Percentiles rank a stretch among this genome's conserved stretches.
Conservation (phyloP, 1,139 yeast genomes). For the Taphrina flavorubra region DNA sequence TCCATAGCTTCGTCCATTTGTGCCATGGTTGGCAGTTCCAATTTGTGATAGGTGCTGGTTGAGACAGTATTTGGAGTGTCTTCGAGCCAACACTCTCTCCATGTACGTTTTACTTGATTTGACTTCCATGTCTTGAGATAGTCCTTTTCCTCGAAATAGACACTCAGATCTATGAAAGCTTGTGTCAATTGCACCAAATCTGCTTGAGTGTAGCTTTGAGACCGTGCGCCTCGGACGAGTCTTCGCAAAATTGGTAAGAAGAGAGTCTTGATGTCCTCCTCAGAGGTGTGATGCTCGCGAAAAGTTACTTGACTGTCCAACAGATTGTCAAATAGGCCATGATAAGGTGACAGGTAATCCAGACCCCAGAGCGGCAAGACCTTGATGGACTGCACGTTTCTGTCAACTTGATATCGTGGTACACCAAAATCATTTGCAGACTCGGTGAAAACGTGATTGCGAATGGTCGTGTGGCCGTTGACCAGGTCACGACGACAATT, state of each 20-base stretch:
- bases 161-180: slow-evolving; percentile 20
- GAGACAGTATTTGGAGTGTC: slow-evolving; percentile 23
- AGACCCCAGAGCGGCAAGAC: slow-evolving; percentile 29
- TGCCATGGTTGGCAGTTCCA: slow-evolving; percentile 31
- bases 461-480: slow-evolving; percentile 25
- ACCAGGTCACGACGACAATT: slow-evolving; percentile 33
- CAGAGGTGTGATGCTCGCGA: slow-evolving; percentile 28
- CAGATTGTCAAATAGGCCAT: slow-evolving; percentile 24
- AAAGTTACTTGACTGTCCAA: slow-evolving; percentile 17
- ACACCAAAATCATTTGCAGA: slow-evolving; percentile 32
- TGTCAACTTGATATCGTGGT: slow-evolving; percentile 28
- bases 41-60: slow-evolving; percentile 21
- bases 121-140: slow-evolving; percentile 30
- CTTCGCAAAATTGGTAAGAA: slow-evolving; percentile 18
- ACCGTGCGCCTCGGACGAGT: slow-evolving; percentile 22
- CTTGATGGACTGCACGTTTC: slow-evolving; percentile 22
- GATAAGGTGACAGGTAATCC: slow-evolving; percentile 26
- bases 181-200: slow-evolving; percentile 16
- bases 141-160: slow-evolving; percentile 30
- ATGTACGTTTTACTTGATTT: slow-evolving; percentile 19
- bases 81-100: slow-evolving; percentile 27
- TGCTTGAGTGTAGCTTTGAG: slow-evolving; percentile 14
- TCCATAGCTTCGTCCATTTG: slow-evolving; percentile 34
- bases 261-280: slow-evolving; percentile 6
- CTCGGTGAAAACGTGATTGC: slow-evolving; percentile 30